Evolutionary conservation across 2,329 filamentous ascomycete species (phyloP).

Genomic region (Scedosporium minutisporum): DNA sequence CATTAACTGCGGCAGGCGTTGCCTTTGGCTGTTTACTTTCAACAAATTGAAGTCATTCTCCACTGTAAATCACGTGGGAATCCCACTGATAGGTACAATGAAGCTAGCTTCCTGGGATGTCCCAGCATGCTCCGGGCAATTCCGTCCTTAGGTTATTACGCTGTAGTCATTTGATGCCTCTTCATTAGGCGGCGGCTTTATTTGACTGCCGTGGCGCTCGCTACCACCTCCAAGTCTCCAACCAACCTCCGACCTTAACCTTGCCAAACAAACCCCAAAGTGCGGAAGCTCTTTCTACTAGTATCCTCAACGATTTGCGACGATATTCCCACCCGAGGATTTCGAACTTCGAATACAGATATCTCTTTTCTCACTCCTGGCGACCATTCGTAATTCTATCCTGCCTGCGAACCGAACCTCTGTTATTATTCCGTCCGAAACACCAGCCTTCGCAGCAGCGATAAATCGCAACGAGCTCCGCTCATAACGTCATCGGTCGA

Average conservation of each 20-base stretch:
- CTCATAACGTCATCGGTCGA: constrained; percentile 1
- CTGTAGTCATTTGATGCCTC: too few relatives aligned
- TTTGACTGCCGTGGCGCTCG: background rate
- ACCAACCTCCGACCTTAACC: background rate
- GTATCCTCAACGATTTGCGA: background rate
- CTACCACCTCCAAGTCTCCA: background rate
- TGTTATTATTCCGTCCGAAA: background rate
- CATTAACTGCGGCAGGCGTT: background rate
- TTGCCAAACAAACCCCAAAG: background rate
- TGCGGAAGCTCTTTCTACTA: background rate
- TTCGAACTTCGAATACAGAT: background rate
- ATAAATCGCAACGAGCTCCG: background rate
- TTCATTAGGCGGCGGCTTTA: background rate
- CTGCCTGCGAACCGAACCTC: background rate
- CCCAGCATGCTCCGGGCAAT: background rate
- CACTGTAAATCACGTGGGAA: background rate
- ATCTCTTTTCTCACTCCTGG: background rate
- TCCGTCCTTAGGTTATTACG: too few relatives aligned
- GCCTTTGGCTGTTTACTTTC: background rate
- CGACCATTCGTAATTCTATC: background rate
- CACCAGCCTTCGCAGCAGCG: background rate
- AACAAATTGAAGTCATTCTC: background rate
- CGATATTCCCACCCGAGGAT: background rate
- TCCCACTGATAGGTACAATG: background rate
- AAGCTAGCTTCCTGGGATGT: background rate